Percentiles rank a stretch among this genome's conserved stretches.
phyloP scores from a whole-genome alignment of 1,284 basidiomycete genomes.

The Pascua sp. region DNA sequence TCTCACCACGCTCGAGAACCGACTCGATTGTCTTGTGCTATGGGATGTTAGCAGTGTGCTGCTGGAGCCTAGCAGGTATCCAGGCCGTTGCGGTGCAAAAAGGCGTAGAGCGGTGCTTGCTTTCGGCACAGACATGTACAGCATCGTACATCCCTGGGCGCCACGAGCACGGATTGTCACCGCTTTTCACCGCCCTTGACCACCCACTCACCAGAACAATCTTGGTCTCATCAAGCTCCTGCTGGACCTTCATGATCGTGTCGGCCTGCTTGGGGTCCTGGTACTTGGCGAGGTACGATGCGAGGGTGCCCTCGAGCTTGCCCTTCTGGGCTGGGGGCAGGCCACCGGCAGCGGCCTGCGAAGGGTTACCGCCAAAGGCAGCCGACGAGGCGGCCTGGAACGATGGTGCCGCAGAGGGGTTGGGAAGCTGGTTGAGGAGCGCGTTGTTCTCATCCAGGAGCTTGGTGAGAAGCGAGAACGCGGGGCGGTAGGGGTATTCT shows the following conservation, averaged over 20 bases:
- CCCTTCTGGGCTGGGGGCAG: conserved; percentile 50
- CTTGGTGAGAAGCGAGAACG: conserved; percentile 93
- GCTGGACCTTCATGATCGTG: conserved; percentile 97
- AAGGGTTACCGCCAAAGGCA: conserved; percentile 47
- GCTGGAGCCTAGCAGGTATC: neutral
- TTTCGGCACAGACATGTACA: neutral
- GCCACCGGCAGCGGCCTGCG: conserved; percentile 43
- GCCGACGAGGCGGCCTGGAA: conserved; percentile 41
- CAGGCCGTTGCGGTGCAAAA: neutral
- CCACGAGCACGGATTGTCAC: too few relatives aligned
- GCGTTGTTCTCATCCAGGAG: conserved; percentile 87
- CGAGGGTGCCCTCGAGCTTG: conserved; percentile 58
- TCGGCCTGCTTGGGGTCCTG: conserved; percentile 98
- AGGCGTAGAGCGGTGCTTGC: neutral
- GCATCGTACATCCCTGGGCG: too few relatives aligned
- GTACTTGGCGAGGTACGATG: conserved; percentile 83
- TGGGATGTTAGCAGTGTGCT: conserved; percentile 5
- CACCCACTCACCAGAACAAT: conserved; percentile 73
- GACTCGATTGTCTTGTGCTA: conserved; percentile 99
- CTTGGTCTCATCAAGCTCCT: conserved; percentile 99
- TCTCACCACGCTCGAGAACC: conserved; percentile 93
- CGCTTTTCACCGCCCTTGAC: too few relatives aligned
- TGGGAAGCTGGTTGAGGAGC: conserved; percentile 57
- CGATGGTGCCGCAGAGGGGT: conserved; percentile 38
- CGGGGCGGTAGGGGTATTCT: conserved; percentile 94